Conservation (phyloP, 2,329 filamentous ascomycete genomes). For the Pseudofabraea citricarpa region DNA sequence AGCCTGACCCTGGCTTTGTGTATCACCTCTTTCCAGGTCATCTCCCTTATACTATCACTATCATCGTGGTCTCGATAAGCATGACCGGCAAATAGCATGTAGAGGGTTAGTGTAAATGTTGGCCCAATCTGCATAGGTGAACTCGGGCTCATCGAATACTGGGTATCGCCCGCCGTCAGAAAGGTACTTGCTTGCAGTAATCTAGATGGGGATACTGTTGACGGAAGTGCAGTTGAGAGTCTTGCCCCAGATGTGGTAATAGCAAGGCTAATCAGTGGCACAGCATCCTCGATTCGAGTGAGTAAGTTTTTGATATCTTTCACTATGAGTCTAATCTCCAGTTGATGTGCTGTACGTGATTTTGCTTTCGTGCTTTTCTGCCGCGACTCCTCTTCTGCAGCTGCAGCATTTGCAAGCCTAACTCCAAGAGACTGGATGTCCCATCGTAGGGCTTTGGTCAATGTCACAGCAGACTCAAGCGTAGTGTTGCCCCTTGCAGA, state of each 20-base stretch:
- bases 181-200: slow-evolving; percentile 90
- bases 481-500: slow-evolving; percentile 72
- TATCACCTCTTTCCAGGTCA: slow-evolving; percentile 93
- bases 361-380: slow-evolving; percentile 38
- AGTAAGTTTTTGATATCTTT: slow-evolving; percentile 71
- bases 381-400: slow-evolving; percentile 50
- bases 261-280: slow-evolving; percentile 86
- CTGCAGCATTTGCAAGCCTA: slow-evolving; percentile 66
- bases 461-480: slow-evolving; percentile 76
- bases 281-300: slow-evolving; percentile 78
- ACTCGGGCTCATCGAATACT: slow-evolving; percentile 63
- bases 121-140: slow-evolving; percentile 78
- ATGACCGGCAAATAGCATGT: slow-evolving; percentile 91
- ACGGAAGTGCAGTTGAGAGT: slow-evolving; percentile 72
- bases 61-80: slow-evolving; percentile 40
- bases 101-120: slow-evolving; percentile 79
- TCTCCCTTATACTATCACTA: slow-evolving; percentile 19
- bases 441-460: slow-evolving; percentile 77
- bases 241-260: slow-evolving; percentile 92
- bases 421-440: slow-evolving; percentile 79
- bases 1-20: slow-evolving; percentile 87
- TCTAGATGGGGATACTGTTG: slow-evolving; percentile 83
- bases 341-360: slow-evolving; percentile 51
- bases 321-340: slow-evolving; percentile 66
- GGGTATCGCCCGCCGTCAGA: slow-evolving; percentile 78